These are phyloP conservation scores for Rubroshorea leprosula DNA, from an alignment of 345 rosid genomes.

Conservation along the genomic window DNA sequence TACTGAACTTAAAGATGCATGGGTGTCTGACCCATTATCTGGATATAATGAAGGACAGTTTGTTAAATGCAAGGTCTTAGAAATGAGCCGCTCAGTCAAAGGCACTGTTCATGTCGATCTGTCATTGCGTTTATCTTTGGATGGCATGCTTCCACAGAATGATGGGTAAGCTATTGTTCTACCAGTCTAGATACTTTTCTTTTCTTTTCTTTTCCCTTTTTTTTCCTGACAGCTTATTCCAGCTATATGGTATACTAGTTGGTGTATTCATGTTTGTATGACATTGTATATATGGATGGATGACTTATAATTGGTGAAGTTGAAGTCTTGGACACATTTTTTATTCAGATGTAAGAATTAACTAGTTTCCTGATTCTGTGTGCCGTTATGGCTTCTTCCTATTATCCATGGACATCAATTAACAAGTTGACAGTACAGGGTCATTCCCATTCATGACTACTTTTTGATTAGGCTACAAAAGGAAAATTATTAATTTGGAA, in stretches of 20 bases:
- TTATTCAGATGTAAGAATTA: too few species aligned
- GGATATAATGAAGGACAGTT: constrained; percentile 72
- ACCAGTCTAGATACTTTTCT: background rate
- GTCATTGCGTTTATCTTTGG: constrained; percentile 55
- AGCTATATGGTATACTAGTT: too few species aligned
- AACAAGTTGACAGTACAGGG: too few species aligned
- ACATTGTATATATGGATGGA: background rate
- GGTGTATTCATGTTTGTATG: background rate
- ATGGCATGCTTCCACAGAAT: constrained; percentile 45
- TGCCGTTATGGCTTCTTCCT: too few species aligned
- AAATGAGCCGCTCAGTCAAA: constrained; percentile 51
- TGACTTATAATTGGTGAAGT: background rate
- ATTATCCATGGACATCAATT: too few species aligned
- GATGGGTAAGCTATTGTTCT: constrained; percentile 40
- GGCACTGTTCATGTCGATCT: constrained; percentile 72
- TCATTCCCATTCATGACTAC: too few species aligned
- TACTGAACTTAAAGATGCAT: constrained; percentile 69
- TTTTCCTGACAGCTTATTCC: too few species aligned
- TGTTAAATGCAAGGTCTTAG: constrained; percentile 88
- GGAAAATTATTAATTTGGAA: too few species aligned
- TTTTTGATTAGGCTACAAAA: too few species aligned
- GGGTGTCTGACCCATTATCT: constrained; percentile 68
- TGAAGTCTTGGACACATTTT: too few species aligned
- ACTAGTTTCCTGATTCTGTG: too few species aligned
- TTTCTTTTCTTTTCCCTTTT: too few species aligned